Evolutionary conservation across 768 basidiomycete genomes (phyloP).

Genomic region (Mycena kentingensis): DNA sequence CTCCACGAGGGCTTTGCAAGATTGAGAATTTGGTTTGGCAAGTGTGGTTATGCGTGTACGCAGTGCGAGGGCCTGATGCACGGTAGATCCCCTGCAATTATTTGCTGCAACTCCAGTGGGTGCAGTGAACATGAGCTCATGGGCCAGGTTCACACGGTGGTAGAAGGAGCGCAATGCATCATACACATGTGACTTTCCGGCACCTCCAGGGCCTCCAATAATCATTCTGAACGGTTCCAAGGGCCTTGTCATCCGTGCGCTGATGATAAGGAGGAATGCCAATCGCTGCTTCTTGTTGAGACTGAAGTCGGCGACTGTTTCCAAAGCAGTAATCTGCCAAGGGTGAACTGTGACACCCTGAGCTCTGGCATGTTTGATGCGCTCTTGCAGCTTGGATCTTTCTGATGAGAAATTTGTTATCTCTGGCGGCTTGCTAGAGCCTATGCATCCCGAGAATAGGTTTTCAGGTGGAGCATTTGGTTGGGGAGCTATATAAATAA

Average conservation of each 20-base stretch:
- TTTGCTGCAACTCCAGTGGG: slow-evolving; percentile 24
- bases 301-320: slow-evolving; percentile 6
- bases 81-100: slow-evolving; percentile 20
- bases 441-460: too few species aligned
- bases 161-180: slow-evolving; percentile 19
- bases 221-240: slow-evolving; percentile 24
- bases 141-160: neutral
- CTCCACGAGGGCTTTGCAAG: neutral
- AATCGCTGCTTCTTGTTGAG: slow-evolving; percentile 22
- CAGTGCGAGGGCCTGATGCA: slow-evolving; percentile 12
- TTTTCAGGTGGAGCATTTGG: too few species aligned
- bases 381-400: too few species aligned
- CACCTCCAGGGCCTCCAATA: slow-evolving; percentile 24
- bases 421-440: too few species aligned
- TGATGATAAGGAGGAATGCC: slow-evolving; percentile 14
- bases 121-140: slow-evolving; percentile 19
- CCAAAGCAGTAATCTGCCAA: slow-evolving; percentile 12
- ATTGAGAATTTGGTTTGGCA: slow-evolving; percentile 4
- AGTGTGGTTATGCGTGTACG: neutral
- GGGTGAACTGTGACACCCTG: too few species aligned
- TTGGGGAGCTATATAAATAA: too few species aligned
- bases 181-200: slow-evolving; percentile 27
- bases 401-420: too few species aligned
- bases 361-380: too few species aligned
- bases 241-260: slow-evolving; percentile 1